Conservation (phyloP, 1,284 basidiomycete genomes). For the Cerrena zonata region DNA sequence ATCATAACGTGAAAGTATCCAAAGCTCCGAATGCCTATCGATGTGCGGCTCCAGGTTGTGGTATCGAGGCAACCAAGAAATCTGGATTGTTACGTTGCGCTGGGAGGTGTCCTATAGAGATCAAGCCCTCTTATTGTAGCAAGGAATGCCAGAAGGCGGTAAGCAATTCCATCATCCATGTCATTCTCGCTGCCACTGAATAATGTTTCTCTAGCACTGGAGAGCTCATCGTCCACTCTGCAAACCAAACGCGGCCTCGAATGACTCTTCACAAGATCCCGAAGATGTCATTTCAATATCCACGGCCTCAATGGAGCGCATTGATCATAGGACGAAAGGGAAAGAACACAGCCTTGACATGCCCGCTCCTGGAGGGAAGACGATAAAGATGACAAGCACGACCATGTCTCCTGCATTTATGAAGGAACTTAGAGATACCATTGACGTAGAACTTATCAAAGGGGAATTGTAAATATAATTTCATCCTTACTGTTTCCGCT, state of each 20-base stretch:
- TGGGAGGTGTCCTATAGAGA: neutral
- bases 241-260: neutral
- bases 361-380: neutral
- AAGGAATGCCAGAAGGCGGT: slow-evolving; percentile 2
- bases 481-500: too few species aligned
- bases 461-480: too few species aligned
- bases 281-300: too few species aligned
- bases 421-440: neutral
- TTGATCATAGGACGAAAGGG: neutral
- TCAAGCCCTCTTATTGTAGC: slow-evolving; percentile 3
- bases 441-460: too few species aligned
- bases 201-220: neutral
- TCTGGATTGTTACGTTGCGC: neutral
- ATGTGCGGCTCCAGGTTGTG: neutral
- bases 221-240: neutral
- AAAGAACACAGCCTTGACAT: neutral
- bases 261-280: too few species aligned
- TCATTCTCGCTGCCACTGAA: neutral
- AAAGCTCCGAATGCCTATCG: slow-evolving; percentile 1
- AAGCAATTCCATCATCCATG: neutral
- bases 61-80: neutral
- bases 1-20: neutral
- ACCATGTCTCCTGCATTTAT: neutral
- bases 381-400: neutral
- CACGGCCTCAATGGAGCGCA: too few species aligned